Conservation (phyloP, 495 filamentous ascomycete species). For the Podospora pseudopauciseta region DNA sequence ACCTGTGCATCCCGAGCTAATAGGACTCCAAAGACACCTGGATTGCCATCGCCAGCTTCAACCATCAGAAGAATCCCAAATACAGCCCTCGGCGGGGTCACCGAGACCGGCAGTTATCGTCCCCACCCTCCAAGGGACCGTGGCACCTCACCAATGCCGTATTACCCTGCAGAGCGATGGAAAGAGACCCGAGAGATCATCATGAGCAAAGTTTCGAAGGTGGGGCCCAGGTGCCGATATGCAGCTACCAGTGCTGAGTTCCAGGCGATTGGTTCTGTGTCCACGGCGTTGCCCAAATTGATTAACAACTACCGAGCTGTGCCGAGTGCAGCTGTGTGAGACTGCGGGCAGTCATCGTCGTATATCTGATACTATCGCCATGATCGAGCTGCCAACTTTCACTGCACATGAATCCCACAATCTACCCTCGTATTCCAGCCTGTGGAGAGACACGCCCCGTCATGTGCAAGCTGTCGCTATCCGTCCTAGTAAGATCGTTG, state of each 20-base stretch:
- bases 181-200: not conserved
- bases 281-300: not conserved
- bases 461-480: not conserved
- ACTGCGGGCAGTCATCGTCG: not conserved
- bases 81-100: not conserved
- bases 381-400: not conserved
- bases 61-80: not conserved
- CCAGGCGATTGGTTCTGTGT: not conserved
- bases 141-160: not conserved
- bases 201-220: not conserved
- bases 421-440: not conserved
- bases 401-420: not conserved
- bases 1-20: not conserved
- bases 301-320: not conserved
- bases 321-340: not conserved
- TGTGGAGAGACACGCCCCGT: not conserved
- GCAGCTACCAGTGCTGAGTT: not conserved
- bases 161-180: not conserved
- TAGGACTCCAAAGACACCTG: not conserved
- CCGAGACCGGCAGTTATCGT: not conserved
- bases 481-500: not conserved
- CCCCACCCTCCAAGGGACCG: not conserved
- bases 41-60: not conserved
- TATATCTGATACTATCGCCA: not conserved
- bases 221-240: not conserved